A percentile compares a stretch with the other conserved stretches of the same genome.
Evolutionary conservation across 2,329 filamentous ascomycete genomes (phyloP).

Genomic region (Talaromyces funiculosus): DNA sequence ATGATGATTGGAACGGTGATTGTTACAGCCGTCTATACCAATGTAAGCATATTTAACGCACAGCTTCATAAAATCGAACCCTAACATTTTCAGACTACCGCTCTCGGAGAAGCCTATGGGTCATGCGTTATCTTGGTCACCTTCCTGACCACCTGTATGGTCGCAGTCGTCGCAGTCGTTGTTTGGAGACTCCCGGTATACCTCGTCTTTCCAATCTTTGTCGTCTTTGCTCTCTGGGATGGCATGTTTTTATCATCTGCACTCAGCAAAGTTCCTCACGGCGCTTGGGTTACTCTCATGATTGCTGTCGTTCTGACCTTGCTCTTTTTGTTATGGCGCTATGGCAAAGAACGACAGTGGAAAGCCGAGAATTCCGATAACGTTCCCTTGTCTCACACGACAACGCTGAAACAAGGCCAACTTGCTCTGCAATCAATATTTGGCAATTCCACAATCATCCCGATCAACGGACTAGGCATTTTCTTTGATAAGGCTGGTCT

Average conservation of each 20-base stretch:
- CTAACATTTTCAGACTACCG: constrained; percentile 49
- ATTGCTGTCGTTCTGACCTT: constrained; percentile 57
- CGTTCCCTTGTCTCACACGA: constrained; percentile 39
- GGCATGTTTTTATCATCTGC: constrained; percentile 65
- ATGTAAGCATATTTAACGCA: constrained; percentile 28
- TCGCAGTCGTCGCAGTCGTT: constrained; percentile 64
- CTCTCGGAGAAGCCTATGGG: constrained; percentile 68
- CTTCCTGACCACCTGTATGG: constrained; percentile 71
- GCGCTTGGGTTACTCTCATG: constrained; percentile 71
- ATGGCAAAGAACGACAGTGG: constrained; percentile 75
- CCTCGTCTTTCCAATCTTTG: constrained; percentile 57
- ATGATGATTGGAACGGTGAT: constrained; percentile 71
- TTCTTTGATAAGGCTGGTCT: constrained; percentile 72
- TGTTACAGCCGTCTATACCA: constrained; percentile 67
- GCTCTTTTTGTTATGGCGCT: constrained; percentile 70
- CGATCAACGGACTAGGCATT: constrained; percentile 58
- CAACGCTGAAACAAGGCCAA: constrained; percentile 15
- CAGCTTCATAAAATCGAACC: neutral
- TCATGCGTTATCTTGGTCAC: constrained; percentile 76
- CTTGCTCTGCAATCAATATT: constrained; percentile 32
- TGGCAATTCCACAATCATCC: constrained; percentile 38
- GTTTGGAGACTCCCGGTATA: constrained; percentile 62
- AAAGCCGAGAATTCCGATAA: constrained; percentile 59
- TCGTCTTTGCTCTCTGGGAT: constrained; percentile 62
- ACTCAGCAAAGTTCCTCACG: constrained; percentile 66